Base-by-base conservation (phyloP, 495 filamentous ascomycete species). In the Alectoria sarmentosa region DNA sequence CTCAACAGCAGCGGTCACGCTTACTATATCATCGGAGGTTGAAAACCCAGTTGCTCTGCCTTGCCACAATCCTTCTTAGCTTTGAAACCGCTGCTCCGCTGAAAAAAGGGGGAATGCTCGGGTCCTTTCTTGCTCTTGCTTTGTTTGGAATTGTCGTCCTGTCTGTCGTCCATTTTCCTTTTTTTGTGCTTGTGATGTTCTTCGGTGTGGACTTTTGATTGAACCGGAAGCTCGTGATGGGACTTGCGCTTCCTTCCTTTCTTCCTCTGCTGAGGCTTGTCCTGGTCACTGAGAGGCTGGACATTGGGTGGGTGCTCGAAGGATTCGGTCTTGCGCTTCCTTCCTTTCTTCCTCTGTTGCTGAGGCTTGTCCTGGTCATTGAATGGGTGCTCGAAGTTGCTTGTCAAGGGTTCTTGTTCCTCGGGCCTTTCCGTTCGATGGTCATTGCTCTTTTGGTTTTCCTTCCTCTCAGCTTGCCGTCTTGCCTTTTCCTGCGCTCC, bases 1-100 rank as follows among this genome's bases (percentile, higher is more conserved):
- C 69, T 71, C 67, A 67, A 66, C 69, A 69, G 62, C 62, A 68
- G 69, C 67, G 64, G 69, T 71, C 67, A 71, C 32, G 67, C 65
- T 63, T 41, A 65, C 66, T 69, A 64, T 68, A 68, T 72, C 70
- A 72, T 72, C 61, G 70, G 70, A 59, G 11, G 23, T 34, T 46
- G 42, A 67, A 72, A 72, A 72, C 26, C 52, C 56, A 15, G 15
- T 32, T 62, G 55, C 46, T 49, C 39, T 9, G 17, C 26, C 17
- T 60, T 60, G 30, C 3, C 17, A 11, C 19, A 39, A n/a, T 46
- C 46, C 23, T 46, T 41, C 58, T 60, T 60, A 32, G 58, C 38
- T 19, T 55, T 34, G 11, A 17, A 15, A 34, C 30, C 39, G 55
- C 39, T 23, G 32, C 28, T 44, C 30, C n/a, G 21, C 1, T 44